Base-by-base conservation (phyloP, 805 yeast genomes). In the Candida nonsorbophila region DNA sequence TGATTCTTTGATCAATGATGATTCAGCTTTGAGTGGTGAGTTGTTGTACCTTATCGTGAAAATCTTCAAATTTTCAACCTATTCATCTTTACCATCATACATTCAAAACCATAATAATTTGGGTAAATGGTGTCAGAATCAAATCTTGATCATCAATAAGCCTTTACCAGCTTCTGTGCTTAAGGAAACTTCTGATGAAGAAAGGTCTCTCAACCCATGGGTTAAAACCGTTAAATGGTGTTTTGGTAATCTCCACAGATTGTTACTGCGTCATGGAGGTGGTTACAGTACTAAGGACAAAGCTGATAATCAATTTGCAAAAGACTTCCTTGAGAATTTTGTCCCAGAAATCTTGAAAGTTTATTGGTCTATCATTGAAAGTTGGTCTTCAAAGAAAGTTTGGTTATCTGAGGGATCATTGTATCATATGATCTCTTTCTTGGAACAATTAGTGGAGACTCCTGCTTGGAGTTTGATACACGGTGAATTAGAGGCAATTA, bases 181-280 rank as follows among this genome's bases (percentile, higher is more conserved):
- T 41, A 37, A 53, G 6, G 65, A 58, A 24, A 58, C 53, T 23
- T 36, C 47, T 3, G 20, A 41, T 4, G 67, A 60, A 11, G 36
- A 38, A 5, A 49, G 65, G 33, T 36, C 42, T n/a, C 27, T 42
- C 13, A 63, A 72, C 42, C 79, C 67, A 5, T 39, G 69, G 34
- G 45, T 59, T 24, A 65, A 62, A 38, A 49, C 67, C 8, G 58
- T 62, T 21, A 65, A 65, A 41, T 65, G 72, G 70, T 58, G 67
- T 32, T 65, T 61, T 40, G 70, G 59, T 12, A 64, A 64, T 34
- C 47, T 65, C 27, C 60, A 62, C 30, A 44, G 69, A 36, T 44
- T 65, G 14, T 54, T 64, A 31, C 50, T 52, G 37, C 62, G 66
- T 36, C 69, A 63, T 34, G 70, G 69, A 19, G 70, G 70, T 26